Percentiles rank a stretch among this genome's conserved stretches.
phyloP scores from a whole-genome alignment of 2,329 filamentous ascomycete species.

The Ascochyta lentis region DNA sequence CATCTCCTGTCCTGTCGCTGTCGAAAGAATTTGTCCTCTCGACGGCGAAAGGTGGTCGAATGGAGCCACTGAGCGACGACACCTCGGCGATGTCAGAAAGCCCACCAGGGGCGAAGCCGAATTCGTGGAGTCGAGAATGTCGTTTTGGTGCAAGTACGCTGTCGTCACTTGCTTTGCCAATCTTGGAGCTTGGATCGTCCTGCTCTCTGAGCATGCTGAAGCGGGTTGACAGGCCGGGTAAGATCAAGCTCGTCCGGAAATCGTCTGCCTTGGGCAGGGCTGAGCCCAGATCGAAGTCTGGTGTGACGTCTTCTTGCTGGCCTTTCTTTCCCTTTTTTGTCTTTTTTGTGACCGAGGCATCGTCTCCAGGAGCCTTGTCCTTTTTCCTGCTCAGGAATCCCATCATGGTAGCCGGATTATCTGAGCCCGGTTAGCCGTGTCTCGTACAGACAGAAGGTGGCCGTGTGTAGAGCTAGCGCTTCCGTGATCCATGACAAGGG shows the following conservation, averaged over 20 bases:
- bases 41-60: constrained; percentile 65
- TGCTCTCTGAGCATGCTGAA: constrained; percentile 98
- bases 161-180: constrained; percentile 94
- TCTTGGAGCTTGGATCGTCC: constrained; percentile 85
- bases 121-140: constrained; percentile 77
- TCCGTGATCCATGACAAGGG: not conserved
- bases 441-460: not conserved
- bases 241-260: constrained; percentile 92
- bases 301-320: constrained; percentile 62
- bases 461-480: not conserved
- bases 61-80: constrained; percentile 68
- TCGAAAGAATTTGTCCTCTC: constrained; percentile 70
- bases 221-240: constrained; percentile 91
- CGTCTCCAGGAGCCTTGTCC: constrained; percentile 46
- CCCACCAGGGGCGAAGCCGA: constrained; percentile 65
- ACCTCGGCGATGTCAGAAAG: constrained; percentile 90
- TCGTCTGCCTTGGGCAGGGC: constrained; percentile 84
- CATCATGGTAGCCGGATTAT: constrained; percentile 65
- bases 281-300: constrained; percentile 72
- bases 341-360: constrained; percentile 39
- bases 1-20: constrained; percentile 69
- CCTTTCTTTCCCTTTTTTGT: constrained; percentile 59
- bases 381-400: constrained; percentile 78
- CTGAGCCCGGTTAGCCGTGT: constrained; percentile 26
- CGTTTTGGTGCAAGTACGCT: constrained; percentile 86